These are phyloP conservation scores for Tulasnella sp. DNA, from an alignment of 768 basidiomycete species.

Conservation along the genomic window DNA sequence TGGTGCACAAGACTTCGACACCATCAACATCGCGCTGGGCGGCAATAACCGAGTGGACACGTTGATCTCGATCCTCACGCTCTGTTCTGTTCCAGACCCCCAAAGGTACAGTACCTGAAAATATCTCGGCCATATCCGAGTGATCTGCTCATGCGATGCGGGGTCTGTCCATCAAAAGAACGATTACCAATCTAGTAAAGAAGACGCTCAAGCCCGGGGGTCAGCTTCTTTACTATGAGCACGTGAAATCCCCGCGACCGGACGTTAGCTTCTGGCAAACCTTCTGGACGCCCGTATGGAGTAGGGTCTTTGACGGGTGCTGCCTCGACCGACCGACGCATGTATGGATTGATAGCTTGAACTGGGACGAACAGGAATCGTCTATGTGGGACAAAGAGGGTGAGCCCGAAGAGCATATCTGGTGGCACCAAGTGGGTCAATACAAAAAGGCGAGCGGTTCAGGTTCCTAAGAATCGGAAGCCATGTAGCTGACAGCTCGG, in stretches of 20 bases:
- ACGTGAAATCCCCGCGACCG: conserved; percentile 42
- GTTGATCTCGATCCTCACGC: conserved; percentile 49
- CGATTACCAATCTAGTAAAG: conserved; percentile 36
- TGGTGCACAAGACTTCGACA: conserved; percentile 46
- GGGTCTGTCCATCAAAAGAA: too few relatives aligned
- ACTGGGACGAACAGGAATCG: conserved; percentile 36
- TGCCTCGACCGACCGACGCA: conserved; percentile 34
- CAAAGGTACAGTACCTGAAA: too few relatives aligned
- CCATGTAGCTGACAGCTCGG: too few relatives aligned
- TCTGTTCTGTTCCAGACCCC: conserved; percentile 55
- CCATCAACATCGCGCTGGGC: conserved; percentile 35
- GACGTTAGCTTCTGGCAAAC: conserved; percentile 63
- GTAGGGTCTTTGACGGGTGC: conserved; percentile 45
- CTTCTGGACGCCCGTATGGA: conserved; percentile 65
- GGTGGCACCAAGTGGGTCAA: conserved; percentile 47
- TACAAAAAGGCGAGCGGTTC: conserved; percentile 20
- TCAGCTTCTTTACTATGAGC: conserved; percentile 55
- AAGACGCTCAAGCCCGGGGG: conserved; percentile 55
- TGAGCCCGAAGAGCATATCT: conserved; percentile 46
- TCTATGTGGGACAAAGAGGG: conserved; percentile 39
- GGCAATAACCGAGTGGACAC: conserved; percentile 38
- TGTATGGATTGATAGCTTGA: conserved; percentile 24
- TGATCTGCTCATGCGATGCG: too few relatives aligned
- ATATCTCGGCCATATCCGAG: too few relatives aligned
- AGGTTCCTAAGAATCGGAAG: background rate